phyloP scores from a whole-genome alignment of 2,329 filamentous ascomycete genomes.

The Hypoxylon sp. region DNA sequence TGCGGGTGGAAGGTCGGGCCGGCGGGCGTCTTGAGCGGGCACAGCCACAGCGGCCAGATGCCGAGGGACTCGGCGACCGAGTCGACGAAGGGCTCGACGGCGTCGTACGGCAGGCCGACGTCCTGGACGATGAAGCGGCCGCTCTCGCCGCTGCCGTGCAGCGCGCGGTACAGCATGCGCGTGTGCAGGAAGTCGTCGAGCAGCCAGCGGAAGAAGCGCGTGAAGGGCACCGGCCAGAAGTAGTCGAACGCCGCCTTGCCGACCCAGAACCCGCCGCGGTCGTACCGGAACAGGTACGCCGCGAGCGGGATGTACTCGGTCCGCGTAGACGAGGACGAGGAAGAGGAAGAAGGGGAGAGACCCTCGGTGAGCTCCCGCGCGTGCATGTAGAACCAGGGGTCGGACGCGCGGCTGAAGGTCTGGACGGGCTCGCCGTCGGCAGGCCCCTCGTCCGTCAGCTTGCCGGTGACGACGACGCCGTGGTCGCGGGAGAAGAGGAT shows the following conservation, averaged over 20 bases:
- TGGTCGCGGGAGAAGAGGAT: constrained; percentile 69
- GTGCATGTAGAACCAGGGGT: constrained; percentile 82
- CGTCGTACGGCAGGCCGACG: constrained; percentile 64
- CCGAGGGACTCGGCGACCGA: constrained; percentile 59
- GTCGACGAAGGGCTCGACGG: constrained; percentile 61
- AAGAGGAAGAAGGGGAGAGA: constrained; percentile 38
- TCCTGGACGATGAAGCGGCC: constrained; percentile 74
- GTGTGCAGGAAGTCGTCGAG: constrained; percentile 78
- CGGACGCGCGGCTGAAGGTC: constrained; percentile 61
- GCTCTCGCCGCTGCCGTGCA: constrained; percentile 72
- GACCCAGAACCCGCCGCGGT: constrained; percentile 79
- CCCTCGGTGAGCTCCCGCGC: constrained; percentile 57
- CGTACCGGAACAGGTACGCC: constrained; percentile 80
- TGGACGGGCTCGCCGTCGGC: constrained; percentile 37
- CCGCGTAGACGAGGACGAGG: constrained; percentile 39
- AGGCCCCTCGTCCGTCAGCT: constrained; percentile 63
- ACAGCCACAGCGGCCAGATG: constrained; percentile 70
- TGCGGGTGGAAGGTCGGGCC: constrained; percentile 65
- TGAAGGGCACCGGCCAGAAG: constrained; percentile 72
- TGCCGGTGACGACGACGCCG: constrained; percentile 72
- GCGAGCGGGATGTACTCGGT: constrained; percentile 70
- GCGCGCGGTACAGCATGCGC: constrained; percentile 75
- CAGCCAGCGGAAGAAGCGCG: constrained; percentile 69
- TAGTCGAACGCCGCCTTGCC: constrained; percentile 71
- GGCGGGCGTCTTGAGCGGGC: constrained; percentile 58